Percentiles rank a stretch among this genome's conserved stretches.
Conservation (phyloP, 1,139 yeast species). For the Yamadazyma blattariae region DNA sequence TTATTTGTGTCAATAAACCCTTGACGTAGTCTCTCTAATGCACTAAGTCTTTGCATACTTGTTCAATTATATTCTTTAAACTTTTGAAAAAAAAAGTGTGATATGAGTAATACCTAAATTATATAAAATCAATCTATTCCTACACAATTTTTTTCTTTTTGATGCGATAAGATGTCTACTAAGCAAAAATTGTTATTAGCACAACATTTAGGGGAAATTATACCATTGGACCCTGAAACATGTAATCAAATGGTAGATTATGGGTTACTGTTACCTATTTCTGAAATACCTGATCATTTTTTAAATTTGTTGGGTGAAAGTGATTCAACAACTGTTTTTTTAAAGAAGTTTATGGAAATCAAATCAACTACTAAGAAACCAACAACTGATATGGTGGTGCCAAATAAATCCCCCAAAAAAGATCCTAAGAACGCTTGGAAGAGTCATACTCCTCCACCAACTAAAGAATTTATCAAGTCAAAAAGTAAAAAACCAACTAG, state of each 20-base stretch:
- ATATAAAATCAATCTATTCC: too few species aligned
- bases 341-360: slow-evolving; percentile 26
- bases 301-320: slow-evolving; percentile 53
- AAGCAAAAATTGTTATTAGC: slow-evolving; percentile 14
- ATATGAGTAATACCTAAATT: too few species aligned
- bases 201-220: slow-evolving; percentile 18
- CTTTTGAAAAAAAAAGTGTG: too few species aligned
- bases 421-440: slow-evolving; percentile 7
- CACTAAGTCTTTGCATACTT: too few species aligned
- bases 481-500: slow-evolving; percentile 3
- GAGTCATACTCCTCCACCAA: neutral
- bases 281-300: slow-evolving; percentile 45
- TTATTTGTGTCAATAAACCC: too few species aligned
- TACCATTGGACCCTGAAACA: slow-evolving; percentile 41
- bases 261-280: slow-evolving; percentile 42
- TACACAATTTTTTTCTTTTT: too few species aligned
- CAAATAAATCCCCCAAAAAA: slow-evolving; percentile 1
- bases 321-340: slow-evolving; percentile 40
- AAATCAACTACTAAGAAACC: slow-evolving; percentile 7
- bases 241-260: slow-evolving; percentile 45
- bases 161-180: neutral
- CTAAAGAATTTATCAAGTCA: neutral
- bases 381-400: neutral
- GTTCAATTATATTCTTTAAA: too few species aligned
- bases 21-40: too few species aligned